These are phyloP conservation scores for Podochytrium sp. DNA, from an alignment of 192 early-diverging fungal genomes.

Conservation along the genomic window DNA sequence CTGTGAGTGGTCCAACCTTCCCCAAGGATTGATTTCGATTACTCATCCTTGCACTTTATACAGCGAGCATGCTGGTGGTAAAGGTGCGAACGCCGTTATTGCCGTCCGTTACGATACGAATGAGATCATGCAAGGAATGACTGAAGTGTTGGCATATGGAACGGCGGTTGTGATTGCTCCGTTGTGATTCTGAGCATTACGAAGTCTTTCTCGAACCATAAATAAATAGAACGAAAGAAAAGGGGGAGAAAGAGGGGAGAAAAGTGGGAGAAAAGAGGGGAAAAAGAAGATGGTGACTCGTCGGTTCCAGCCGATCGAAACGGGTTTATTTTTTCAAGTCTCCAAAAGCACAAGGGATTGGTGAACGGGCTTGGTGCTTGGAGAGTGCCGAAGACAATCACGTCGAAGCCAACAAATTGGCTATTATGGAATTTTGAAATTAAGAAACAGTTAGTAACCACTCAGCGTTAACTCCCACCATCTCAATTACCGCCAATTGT, in stretches of 20 bases:
- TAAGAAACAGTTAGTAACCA: too few species aligned
- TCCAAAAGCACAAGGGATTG: too few species aligned
- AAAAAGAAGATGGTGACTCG: not conserved
- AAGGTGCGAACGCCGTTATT: slow-evolving; percentile 25
- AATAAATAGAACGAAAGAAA: not conserved
- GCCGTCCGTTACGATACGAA: slow-evolving; percentile 26
- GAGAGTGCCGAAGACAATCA: too few species aligned
- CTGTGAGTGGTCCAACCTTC: too few species aligned
- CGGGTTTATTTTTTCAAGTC: too few species aligned
- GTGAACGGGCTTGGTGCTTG: too few species aligned
- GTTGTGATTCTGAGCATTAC: not conserved
- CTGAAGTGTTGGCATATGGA: slow-evolving; percentile 6
- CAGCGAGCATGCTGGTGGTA: slow-evolving; percentile 18
- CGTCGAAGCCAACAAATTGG: too few species aligned
- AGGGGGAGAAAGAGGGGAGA: not conserved
- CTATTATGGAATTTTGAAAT: too few species aligned
- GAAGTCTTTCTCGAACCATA: not conserved
- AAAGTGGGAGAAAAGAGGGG: not conserved
- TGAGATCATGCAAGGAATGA: slow-evolving; percentile 19
- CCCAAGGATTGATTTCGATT: too few species aligned
- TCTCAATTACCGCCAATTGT: too few species aligned
- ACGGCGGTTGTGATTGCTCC: slow-evolving; percentile 11
- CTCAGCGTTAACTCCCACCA: too few species aligned
- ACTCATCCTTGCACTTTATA: too few species aligned
- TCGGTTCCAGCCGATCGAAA: not conserved